Conservation (phyloP, 768 basidiomycete species). For the Trametes meyenii region DNA sequence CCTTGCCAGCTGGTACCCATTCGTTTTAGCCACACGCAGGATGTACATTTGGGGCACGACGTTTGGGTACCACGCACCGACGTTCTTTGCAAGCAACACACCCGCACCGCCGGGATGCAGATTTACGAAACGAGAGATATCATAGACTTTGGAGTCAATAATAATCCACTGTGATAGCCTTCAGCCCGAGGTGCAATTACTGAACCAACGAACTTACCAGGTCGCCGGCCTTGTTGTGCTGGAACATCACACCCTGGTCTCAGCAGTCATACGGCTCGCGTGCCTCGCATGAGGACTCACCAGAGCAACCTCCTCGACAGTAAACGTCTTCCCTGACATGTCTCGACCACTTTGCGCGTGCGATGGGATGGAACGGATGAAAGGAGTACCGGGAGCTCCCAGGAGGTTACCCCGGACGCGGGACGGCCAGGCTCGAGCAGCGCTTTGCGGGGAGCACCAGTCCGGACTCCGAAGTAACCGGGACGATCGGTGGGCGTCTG, state of each 20-base stretch:
- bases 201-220: slow-evolving; percentile 48
- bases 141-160: slow-evolving; percentile 80
- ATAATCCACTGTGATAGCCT: slow-evolving; percentile 67
- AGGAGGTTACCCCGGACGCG: background rate
- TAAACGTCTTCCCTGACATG: slow-evolving; percentile 25
- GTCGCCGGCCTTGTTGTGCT: slow-evolving; percentile 91
- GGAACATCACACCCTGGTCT: background rate
- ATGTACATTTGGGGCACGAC: background rate
- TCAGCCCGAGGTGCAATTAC: background rate
- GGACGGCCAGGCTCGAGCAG: background rate
- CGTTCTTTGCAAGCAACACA: slow-evolving; percentile 64
- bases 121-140: slow-evolving; percentile 77
- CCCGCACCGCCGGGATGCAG: slow-evolving; percentile 87
- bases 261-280: background rate
- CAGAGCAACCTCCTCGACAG: slow-evolving; percentile 29
- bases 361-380: background rate
- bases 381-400: background rate
- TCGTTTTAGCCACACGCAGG: background rate
- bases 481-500: slow-evolving; percentile 10
- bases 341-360: background rate
- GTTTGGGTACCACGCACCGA: slow-evolving; percentile 62
- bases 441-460: background rate
- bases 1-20: slow-evolving; percentile 56
- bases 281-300: slow-evolving; percentile 8
- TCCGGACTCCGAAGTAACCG: slow-evolving; percentile 8